Percentiles rank a stretch among this genome's conserved stretches.
phyloP scores from a whole-genome alignment of 108 stramenopile genomes.

The Skeletonema potamos region DNA sequence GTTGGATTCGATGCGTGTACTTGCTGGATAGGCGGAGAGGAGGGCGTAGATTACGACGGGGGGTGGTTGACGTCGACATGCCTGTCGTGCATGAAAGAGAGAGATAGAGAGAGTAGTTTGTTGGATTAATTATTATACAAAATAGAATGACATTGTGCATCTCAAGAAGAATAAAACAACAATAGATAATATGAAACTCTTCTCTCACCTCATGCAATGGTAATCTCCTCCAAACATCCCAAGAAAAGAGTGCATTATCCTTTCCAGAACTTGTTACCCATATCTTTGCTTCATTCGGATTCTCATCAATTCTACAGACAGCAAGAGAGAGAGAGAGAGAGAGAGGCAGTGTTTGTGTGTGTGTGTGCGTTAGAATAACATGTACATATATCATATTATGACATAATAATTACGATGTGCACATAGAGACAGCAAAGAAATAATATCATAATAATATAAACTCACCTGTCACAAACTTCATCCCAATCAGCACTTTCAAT shows the following conservation, averaged over 20 bases:
- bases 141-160: no score
- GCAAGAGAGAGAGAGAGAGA: no score
- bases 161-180: no score
- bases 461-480: slow-evolving; percentile 45
- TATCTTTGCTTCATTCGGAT: slow-evolving; percentile 42
- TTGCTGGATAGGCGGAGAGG: slow-evolving; percentile 51
- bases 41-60: slow-evolving; percentile 63
- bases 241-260: slow-evolving; percentile 49
- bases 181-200: not conserved
- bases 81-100: slow-evolving; percentile 27
- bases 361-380: no score
- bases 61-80: slow-evolving; percentile 74
- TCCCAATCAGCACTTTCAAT: slow-evolving; percentile 59
- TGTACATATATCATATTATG: no score
- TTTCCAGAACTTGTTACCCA: slow-evolving; percentile 60
- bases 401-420: no score
- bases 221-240: slow-evolving; percentile 63
- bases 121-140: no score
- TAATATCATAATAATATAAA: no score
- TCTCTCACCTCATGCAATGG: slow-evolving; percentile 69
- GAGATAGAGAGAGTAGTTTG: not conserved
- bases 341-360: no score
- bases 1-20: slow-evolving; percentile 48
- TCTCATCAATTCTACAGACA: slow-evolving; percentile 16
- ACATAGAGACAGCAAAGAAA: no score